Evolutionary conservation across 495 filamentous ascomycete genomes (phyloP).

Genomic region (Penicillium argentinense): DNA sequence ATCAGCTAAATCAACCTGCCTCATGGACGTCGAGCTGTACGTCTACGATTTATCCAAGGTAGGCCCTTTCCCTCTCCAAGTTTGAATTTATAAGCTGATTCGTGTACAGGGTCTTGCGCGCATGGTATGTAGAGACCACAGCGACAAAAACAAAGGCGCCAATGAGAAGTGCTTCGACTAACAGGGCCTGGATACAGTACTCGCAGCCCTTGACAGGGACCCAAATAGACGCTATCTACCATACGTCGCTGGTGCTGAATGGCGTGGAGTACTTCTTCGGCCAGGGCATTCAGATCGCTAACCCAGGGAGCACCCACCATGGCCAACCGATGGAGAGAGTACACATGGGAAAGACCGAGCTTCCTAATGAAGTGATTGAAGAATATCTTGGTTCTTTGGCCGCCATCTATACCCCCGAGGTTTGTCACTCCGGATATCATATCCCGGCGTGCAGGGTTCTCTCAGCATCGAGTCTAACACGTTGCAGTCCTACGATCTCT

Average conservation of each 20-base stretch:
- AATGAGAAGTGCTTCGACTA: neutral
- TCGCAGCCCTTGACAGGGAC: slow-evolving; percentile 56
- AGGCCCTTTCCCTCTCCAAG: slow-evolving; percentile 2
- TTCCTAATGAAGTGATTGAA: slow-evolving; percentile 79
- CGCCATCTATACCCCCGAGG: slow-evolving; percentile 79
- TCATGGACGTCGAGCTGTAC: slow-evolving; percentile 87
- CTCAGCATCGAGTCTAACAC: slow-evolving; percentile 9
- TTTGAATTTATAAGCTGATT: slow-evolving; percentile 11
- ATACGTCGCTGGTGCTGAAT: slow-evolving; percentile 81
- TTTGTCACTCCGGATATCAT: slow-evolving; percentile 26
- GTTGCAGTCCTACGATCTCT: slow-evolving; percentile 77
- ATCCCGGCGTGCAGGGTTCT: too few relatives aligned
- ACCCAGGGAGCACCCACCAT: slow-evolving; percentile 79
- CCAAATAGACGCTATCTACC: slow-evolving; percentile 87
- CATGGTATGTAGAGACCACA: slow-evolving; percentile 31
- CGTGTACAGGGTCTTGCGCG: slow-evolving; percentile 46
- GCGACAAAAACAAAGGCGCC: neutral
- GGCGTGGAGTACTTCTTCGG: slow-evolving; percentile 77
- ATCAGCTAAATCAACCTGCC: slow-evolving; percentile 27
- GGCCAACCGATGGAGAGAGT: slow-evolving; percentile 79
- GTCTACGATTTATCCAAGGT: slow-evolving; percentile 92
- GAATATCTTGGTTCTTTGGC: slow-evolving; percentile 87
- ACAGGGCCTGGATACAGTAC: slow-evolving; percentile 38
- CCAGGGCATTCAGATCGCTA: slow-evolving; percentile 74
- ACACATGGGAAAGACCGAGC: slow-evolving; percentile 69